Evolutionary conservation across 352 stramenopile species (phyloP), one percentile per base, ranked within the genome.

Genomic region (Globisporangium alternatum): DNA sequence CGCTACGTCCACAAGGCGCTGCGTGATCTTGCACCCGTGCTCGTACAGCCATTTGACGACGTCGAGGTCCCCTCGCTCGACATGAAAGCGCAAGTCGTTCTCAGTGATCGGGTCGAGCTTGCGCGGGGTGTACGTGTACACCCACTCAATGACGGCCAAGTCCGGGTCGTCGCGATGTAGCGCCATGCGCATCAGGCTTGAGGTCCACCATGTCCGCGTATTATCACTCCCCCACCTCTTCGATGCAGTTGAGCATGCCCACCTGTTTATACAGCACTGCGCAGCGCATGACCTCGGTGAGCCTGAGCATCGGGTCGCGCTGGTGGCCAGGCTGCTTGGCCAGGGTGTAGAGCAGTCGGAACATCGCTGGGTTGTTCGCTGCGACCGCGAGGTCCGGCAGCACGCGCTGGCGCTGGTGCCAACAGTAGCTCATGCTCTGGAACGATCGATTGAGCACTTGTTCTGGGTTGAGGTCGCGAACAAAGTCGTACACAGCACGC

Each of bases 331-430:
- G 41, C 7, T 53, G 39, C 7, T 39, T 41, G 39, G 17, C 4
- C 7, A 62, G 15, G 0, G 8, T 31, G 43, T 52, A 44, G 7
- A 62, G 56, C 25, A 33, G 5, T 13, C 2, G 22, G 39, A 62
- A 30, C 56, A 53, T 53, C 3, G 28, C 25, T 17, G 41, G 22
- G 41, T 62, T 33, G 56, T 53, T 62, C 6, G 39, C 41, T 9
- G 19, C 39, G 56, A 62, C 49, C 25, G 56, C 56, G 25, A 62
- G 56, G 41, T 62, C 37, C 41, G 56, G 56, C 5, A 62, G 39
- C 25, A 52, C 7, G 2, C 37, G 28, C n/a, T 15, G n/a, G 10
- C 31, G n/a, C 13, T n/a, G 2, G 21, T 22, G 19, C 21, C 19
- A n/a, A 2, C 8, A 15, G 19, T 21, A 12, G 44, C 19, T 25